Conservation (phyloP, 2,329 filamentous ascomycete genomes). For the Cercospora brassicicola region DNA sequence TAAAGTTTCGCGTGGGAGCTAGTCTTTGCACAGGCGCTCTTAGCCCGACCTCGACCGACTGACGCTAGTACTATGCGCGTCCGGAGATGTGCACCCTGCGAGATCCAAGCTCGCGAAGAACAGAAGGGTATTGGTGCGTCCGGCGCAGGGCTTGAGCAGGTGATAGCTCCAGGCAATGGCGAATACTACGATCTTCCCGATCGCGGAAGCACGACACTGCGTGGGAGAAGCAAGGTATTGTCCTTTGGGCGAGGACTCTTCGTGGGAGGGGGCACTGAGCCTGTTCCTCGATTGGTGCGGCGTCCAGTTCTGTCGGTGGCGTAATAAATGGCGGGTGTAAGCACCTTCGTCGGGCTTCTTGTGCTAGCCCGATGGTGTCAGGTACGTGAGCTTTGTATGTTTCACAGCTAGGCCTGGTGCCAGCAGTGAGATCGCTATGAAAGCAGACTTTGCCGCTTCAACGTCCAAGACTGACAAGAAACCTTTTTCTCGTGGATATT, state of each 20-base stretch:
- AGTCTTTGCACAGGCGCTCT: conserved; percentile 3
- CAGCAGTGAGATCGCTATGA: neutral
- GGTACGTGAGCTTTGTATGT: neutral
- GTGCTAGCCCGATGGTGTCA: neutral
- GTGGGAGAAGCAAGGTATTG: conserved; percentile 8
- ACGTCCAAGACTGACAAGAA: neutral
- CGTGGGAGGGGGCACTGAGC: neutral
- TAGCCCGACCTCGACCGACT: conserved; percentile 3
- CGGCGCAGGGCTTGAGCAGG: neutral
- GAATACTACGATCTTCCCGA: neutral
- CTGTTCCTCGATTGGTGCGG: neutral
- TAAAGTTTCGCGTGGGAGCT: conserved; percentile 10
- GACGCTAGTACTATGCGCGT: conserved; percentile 6
- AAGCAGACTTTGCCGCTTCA: neutral
- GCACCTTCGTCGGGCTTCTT: neutral
- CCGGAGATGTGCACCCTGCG: conserved; percentile 11
- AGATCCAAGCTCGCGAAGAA: conserved; percentile 15
- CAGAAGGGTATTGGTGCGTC: conserved; percentile 13
- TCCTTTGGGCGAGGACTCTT: neutral
- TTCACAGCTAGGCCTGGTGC: neutral
- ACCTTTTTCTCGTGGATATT: conserved; percentile 1
- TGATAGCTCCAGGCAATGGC: conserved; percentile 5
- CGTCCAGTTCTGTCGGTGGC: conserved; percentile 2
- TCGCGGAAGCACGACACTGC: conserved; percentile 23
- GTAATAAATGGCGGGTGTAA: neutral